Evolutionary conservation across 192 early-diverging fungal species (phyloP), one percentile per base, ranked within the genome.

Genomic region (Diversispora eburnea): DNA sequence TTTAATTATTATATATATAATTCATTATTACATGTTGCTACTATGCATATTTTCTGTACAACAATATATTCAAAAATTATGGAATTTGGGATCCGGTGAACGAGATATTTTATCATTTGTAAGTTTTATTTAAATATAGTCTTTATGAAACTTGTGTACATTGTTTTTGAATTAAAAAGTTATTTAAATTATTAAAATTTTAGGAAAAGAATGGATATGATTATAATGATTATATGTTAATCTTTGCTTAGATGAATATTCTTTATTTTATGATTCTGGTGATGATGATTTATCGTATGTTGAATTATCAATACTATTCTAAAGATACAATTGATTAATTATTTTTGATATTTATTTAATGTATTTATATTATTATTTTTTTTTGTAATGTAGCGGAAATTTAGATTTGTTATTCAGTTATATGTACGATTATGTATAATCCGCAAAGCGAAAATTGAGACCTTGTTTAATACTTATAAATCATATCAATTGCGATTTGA

Each of bases 371-470:
- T n/a, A n/a, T n/a, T n/a, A n/a, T n/a, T n/a, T n/a, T n/a, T n/a
- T n/a, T n/a, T 8, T 52, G 3, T 3, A 10, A 42, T 43, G 72
- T 73, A 92, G 92, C 41, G 81, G 78, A 41, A 94, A 92, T 73
- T 78, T 97, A 47, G 95, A 98, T 63, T 72, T 83, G 0, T 77
- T 93, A 6, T 88, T 89, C 62, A 84, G 86, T 51, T 82, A 89
- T 67, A 83, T 98, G 15, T 92, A 95, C 73, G 91, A 96, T 66
- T 87, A 91, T 42, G 91, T 9, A 93, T 98, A 57, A 91, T 98
- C 69, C 90, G 92, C 73, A 93, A 97, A 74, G 81, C 85, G 13
- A 82, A 88, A 43, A 94, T 97, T 17, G 89, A 90, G 43, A 85
- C 86, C 19, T 84, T 95, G 93, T 67, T 83, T 87, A 17, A 82